A percentile compares a stretch with the other conserved stretches of the same genome.
phyloP scores from a whole-genome alignment of 495 filamentous ascomycete species.

The Neurospora sp. region DNA sequence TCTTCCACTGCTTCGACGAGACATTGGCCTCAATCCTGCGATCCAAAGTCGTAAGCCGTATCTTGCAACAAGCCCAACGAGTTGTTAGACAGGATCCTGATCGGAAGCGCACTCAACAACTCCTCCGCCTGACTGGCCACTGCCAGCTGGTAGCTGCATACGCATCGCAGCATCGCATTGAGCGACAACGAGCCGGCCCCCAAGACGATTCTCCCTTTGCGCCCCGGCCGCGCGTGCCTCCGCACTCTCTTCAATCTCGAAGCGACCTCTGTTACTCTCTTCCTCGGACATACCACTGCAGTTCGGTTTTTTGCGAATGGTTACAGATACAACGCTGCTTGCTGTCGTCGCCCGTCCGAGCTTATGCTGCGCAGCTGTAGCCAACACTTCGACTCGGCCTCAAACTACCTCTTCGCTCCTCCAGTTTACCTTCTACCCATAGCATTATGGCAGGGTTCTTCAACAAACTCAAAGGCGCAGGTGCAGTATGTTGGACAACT shows the following conservation, averaged over 20 bases:
- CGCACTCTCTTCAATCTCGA: not conserved
- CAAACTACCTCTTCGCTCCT: slow-evolving; percentile 4
- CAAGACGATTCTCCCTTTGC: not conserved
- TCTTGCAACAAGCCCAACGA: not conserved
- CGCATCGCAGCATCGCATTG: not conserved
- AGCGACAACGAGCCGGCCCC: not conserved
- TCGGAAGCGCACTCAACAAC: not conserved
- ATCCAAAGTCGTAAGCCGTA: not conserved
- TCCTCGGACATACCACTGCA: not conserved
- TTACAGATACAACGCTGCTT: not conserved
- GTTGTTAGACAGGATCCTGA: not conserved
- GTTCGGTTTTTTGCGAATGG: slow-evolving; percentile 6
- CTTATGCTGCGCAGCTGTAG: slow-evolving; percentile 5
- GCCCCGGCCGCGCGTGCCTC: not conserved
- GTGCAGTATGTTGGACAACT: slow-evolving; percentile 18
- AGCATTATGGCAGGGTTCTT: slow-evolving; percentile 36
- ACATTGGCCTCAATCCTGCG: not conserved
- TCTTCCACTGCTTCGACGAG: not conserved
- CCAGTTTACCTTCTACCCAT: slow-evolving; percentile 7
- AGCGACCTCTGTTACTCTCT: not conserved
- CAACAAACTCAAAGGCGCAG: slow-evolving; percentile 31
- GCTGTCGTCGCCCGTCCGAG: slow-evolving; percentile 2
- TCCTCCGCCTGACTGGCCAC: not conserved
- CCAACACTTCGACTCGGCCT: slow-evolving; percentile 1
- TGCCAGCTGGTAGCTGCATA: not conserved